Evolutionary conservation across 2,329 filamentous ascomycete genomes (phyloP).

Genomic region (Cladobotryum protrusum): DNA sequence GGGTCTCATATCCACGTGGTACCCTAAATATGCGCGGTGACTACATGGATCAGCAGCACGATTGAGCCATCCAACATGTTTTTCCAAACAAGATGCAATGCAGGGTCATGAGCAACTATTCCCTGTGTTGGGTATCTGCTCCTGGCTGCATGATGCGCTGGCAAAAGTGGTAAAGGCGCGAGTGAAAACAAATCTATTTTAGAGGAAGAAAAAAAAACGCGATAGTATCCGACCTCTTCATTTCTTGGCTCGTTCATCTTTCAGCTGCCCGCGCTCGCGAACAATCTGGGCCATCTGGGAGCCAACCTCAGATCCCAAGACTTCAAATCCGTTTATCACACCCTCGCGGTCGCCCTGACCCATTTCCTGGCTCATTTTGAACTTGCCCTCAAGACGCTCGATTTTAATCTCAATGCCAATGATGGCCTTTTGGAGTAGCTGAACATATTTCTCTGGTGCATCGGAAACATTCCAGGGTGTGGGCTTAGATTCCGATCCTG

Average conservation of each 20-base stretch:
- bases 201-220: too few relatives aligned
- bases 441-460: conserved; percentile 50
- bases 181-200: too few relatives aligned
- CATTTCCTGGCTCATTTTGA: conserved; percentile 62
- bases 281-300: conserved; percentile 28
- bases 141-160: too few relatives aligned
- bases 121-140: too few relatives aligned
- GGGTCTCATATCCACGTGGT: too few relatives aligned
- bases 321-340: conserved; percentile 50
- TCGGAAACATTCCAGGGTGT: conserved; percentile 51
- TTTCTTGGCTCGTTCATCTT: background rate
- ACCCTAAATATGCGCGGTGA: too few relatives aligned
- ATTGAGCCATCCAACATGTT: too few relatives aligned
- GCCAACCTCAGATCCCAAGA: conserved; percentile 25
- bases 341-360: conserved; percentile 46
- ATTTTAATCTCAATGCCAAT: conserved; percentile 56
- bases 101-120: too few relatives aligned
- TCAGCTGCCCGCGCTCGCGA: conserved; percentile 20
- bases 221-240: too few relatives aligned
- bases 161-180: too few relatives aligned
- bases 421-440: conserved; percentile 52
- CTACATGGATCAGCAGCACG: too few relatives aligned
- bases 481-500: conserved; percentile 21
- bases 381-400: conserved; percentile 51
- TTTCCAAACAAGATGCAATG: too few relatives aligned